Base-by-base conservation (phyloP, 257 asterid genomes). In the Phtheirospermum japonicum region DNA sequence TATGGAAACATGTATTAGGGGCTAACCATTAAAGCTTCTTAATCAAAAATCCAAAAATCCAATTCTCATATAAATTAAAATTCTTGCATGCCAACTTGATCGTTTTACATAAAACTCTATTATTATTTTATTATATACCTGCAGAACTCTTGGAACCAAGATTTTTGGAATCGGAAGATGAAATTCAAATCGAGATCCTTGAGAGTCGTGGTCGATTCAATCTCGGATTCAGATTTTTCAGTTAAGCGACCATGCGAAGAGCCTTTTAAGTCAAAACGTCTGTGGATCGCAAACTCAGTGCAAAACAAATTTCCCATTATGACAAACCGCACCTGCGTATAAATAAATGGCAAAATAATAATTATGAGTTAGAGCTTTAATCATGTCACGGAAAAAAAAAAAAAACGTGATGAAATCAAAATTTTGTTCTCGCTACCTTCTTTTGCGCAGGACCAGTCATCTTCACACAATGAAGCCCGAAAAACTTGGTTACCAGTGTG, bases 221-320 rank as follows among this genome's bases (percentile, higher is more conserved):
- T 92, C 80, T 86, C 89, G 4, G 95, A 83, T 68, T 83, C 94
- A 33, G 86, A 78, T 73, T 92, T 92, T 52, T 80, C 91, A 11
- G 97, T 89, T 66, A 85, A 57, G 7, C 99, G 99, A 16, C 99
- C 98, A 52, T 80, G 95, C 53, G 98, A 91, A 50, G 98, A 91
- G 19, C 98, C 98, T 70, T 91, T 91, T 72, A 91, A 71, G 81
- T 91, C 98, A 7, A 86, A 91, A 31, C 95, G 87, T 58, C 95
- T 78, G 73, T 91, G 98, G 73, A 88, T 83, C 34, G 79, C 71
- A 79, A 73, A 77, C 46, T 80, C 85, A 14, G 90, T 81, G 56
- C 96, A 84, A 74, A 91, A 91, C 76, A 91, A 71, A 61, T 91
- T 91, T 72, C 98, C 96, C 95, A 91, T 91, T 19, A 91, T 86